Conservation (phyloP, 1,139 yeast species). For the Candida neerlandica region DNA sequence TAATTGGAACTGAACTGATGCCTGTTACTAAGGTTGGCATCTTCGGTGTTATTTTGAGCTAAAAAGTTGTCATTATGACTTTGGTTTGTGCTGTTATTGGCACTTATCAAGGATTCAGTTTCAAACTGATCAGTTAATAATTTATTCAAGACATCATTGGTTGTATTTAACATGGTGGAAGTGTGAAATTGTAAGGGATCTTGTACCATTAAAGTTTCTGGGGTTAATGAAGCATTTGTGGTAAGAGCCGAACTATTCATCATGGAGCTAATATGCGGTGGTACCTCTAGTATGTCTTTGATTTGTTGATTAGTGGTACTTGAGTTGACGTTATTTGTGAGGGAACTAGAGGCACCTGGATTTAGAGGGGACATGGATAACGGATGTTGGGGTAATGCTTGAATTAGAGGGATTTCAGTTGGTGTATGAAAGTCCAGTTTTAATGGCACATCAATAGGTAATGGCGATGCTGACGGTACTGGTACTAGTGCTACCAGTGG, state of each 20-base stretch:
- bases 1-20: conserved; percentile 32
- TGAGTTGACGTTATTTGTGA: neutral
- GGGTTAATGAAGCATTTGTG: conserved; percentile 4
- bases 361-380: neutral
- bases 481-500: no score
- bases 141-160: conserved; percentile 42
- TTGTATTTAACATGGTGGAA: conserved; percentile 36
- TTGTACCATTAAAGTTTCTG: conserved; percentile 6
- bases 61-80: neutral
- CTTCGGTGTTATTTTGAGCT: neutral
- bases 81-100: conserved; percentile 7
- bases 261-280: conserved; percentile 8
- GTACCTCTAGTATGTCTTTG: conserved; percentile 10
- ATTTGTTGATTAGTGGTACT: conserved; percentile 2
- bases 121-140: conserved; percentile 19
- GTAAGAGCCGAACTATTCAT: neutral
- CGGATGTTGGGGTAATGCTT: neutral
- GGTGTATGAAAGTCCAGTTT: conserved; percentile 2
- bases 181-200: conserved; percentile 12
- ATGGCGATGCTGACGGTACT: neutral
- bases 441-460: neutral
- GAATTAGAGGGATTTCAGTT: neutral
- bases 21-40: conserved; percentile 1
- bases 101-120: conserved; percentile 8
- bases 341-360: neutral